Evolutionary conservation across 1,284 basidiomycete species (phyloP).

Genomic region (Anthracocystis walkeri): DNA sequence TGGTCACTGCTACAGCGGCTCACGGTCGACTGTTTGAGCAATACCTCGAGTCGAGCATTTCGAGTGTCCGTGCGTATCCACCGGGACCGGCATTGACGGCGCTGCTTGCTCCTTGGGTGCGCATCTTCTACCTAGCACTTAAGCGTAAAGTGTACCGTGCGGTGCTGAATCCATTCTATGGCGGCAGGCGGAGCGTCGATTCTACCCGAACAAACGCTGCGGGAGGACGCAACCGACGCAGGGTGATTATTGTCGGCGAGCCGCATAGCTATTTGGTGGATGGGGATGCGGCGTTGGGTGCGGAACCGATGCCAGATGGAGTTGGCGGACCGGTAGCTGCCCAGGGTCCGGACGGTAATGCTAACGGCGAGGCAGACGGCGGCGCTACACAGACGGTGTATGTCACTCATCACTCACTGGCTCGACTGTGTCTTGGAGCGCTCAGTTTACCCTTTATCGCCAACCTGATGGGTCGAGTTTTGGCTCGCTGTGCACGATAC

Average conservation of each 20-base stretch:
- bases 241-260: slow-evolving; percentile 51
- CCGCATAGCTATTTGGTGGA: slow-evolving; percentile 35
- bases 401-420: slow-evolving; percentile 51
- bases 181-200: slow-evolving; percentile 6
- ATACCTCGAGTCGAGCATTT: slow-evolving; percentile 24
- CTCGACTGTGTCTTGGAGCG: slow-evolving; percentile 54
- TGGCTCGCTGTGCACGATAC: slow-evolving; percentile 35
- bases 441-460: slow-evolving; percentile 60
- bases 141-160: slow-evolving; percentile 53
- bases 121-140: slow-evolving; percentile 55
- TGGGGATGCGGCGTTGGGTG: slow-evolving; percentile 21
- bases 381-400: slow-evolving; percentile 49
- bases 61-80: slow-evolving; percentile 41
- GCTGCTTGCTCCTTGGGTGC: slow-evolving; percentile 61
- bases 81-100: slow-evolving; percentile 56
- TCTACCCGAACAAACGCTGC: slow-evolving; percentile 13
- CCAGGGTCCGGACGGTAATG: slow-evolving; percentile 14
- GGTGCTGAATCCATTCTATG: slow-evolving; percentile 46
- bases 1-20: slow-evolving; percentile 21
- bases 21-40: slow-evolving; percentile 26
- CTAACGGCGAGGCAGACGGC: slow-evolving; percentile 7
- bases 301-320: slow-evolving; percentile 14
- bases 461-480: slow-evolving; percentile 54
- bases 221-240: slow-evolving; percentile 16
- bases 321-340: slow-evolving; percentile 25